A percentile compares a stretch with the other conserved stretches of the same genome.
Conservation (phyloP, 2,329 filamentous ascomycete species). For the Phyllosticta capitalensis region DNA sequence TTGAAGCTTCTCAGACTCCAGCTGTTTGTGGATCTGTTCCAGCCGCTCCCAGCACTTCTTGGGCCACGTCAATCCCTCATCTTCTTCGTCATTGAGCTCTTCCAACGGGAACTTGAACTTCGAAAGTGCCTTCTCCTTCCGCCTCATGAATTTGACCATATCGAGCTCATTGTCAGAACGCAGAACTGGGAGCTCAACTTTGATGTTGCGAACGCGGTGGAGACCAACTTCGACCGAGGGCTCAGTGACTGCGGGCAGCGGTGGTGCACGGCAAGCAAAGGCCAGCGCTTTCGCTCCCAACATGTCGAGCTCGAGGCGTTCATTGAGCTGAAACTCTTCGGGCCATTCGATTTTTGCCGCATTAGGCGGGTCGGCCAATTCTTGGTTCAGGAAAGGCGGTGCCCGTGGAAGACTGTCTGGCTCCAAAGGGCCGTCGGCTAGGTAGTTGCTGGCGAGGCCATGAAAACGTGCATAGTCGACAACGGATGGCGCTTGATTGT, state of each 20-base stretch:
- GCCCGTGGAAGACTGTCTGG: constrained; percentile 7
- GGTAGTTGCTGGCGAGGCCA: constrained; percentile 32
- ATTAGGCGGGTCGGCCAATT: constrained; percentile 17
- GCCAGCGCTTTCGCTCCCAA: constrained; percentile 22
- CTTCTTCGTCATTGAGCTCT: constrained; percentile 28
- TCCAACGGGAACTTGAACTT: constrained; percentile 27
- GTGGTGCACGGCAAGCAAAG: constrained; percentile 12
- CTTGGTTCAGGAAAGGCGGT: constrained; percentile 10
- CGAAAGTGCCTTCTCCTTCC: constrained; percentile 18
- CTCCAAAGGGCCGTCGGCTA: constrained; percentile 18
- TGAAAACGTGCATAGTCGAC: constrained; percentile 41
- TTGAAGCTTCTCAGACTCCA: constrained; percentile 29
- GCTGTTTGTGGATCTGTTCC: constrained; percentile 12
- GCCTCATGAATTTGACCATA: constrained; percentile 28
- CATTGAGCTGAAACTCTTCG: constrained; percentile 16
- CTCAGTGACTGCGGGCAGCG: background rate
- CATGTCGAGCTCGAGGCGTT: constrained; percentile 22
- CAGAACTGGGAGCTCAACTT: constrained; percentile 39
- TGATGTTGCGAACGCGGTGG: constrained; percentile 22
- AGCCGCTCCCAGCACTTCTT: constrained; percentile 17
- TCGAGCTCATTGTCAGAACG: constrained; percentile 37
- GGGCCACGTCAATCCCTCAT: constrained; percentile 36
- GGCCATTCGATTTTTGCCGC: constrained; percentile 9
- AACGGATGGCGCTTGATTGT: constrained; percentile 24
- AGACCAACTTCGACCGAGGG: background rate